These are phyloP conservation scores for Populus trichocarpa DNA, from an alignment of 441 rosid species.

Conservation along the genomic window DNA sequence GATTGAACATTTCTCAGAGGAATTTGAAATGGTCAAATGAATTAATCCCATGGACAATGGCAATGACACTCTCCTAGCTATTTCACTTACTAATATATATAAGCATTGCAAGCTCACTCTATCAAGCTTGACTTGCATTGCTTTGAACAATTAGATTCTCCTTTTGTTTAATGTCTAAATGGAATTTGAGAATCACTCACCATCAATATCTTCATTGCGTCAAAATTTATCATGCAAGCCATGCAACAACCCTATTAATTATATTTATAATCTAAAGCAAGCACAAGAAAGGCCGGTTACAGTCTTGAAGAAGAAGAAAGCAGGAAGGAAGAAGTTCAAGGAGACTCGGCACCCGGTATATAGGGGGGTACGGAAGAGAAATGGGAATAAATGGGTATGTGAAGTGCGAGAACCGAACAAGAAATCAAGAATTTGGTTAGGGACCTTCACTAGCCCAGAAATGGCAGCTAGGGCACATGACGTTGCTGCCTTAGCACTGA, in stretches of 20 bases:
- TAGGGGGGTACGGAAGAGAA: slow-evolving; percentile 25
- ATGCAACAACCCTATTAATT: not conserved
- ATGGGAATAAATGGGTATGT: slow-evolving; percentile 36
- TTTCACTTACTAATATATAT: too few species aligned
- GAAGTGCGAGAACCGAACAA: slow-evolving; percentile 33
- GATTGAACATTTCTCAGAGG: not conserved
- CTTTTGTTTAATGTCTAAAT: too few species aligned
- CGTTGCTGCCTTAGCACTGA: slow-evolving; percentile 36
- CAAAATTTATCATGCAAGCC: not conserved
- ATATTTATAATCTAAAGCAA: not conserved
- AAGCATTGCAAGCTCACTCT: too few species aligned
- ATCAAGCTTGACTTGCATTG: too few species aligned
- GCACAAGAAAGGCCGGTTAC: not conserved
- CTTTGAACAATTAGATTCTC: too few species aligned
- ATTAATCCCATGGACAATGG: too few species aligned
- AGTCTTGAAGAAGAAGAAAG: slow-evolving; percentile 16
- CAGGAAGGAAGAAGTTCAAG: slow-evolving; percentile 19
- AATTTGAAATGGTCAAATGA: too few species aligned
- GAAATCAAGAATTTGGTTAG: slow-evolving; percentile 40
- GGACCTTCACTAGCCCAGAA: slow-evolving; percentile 33
- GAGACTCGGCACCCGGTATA: slow-evolving; percentile 28
- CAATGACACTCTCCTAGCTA: too few species aligned
- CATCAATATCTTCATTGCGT: not conserved
- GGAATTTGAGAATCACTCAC: too few species aligned
- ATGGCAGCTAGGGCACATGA: slow-evolving; percentile 46